Base-by-base conservation (phyloP, 306 rosid species). In the Gillenia trifoliata region DNA sequence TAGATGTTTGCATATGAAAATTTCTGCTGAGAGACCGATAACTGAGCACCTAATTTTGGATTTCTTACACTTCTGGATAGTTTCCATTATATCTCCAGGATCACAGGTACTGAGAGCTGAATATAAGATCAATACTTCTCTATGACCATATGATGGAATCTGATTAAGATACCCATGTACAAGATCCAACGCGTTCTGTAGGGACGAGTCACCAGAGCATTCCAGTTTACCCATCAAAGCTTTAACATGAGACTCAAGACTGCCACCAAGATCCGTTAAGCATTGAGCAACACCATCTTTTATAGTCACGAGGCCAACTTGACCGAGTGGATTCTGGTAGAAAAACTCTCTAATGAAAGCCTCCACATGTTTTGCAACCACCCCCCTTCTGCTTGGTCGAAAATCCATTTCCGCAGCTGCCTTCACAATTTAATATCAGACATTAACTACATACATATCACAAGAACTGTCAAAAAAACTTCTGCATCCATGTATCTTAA, bases 101-200 rank as follows among this genome's bases (percentile, higher is more conserved):
- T 94, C 98, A 68, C 97, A 94, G 15, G 98, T 89, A 82, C 96
- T 94, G n/a, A 94, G 91, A 72, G 93, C 92, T 45, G 97, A 94
- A 77, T 88, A 91, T 77, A 94, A 82, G 78, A 94, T 67, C 52
- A 94, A 86, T 86, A 86, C 96, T 85, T 94, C 98, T 69, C 96
- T 83, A 79, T 91, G 97, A 69, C 98, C 97, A 85, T 91, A 91
- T 22, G 97, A 80, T 57, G 98, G 98, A 74, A 94, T 75, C 83
- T 88, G 95, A 78, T 90, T 78, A 33, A 94, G 91, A 91, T 85
- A 85, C 75, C 86, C 91, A 17, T n/a, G n/a, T 76, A 93, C 94
- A 78, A 93, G 96, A 72, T 93, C 98, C 73, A 94, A 80, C 19
- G 94, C 94, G 67, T 94, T 94, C 86, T 91, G 98, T 40, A 93